phyloP scores from a whole-genome alignment of 1,284 basidiomycete species.

The Rhodotorula sp. region DNA sequence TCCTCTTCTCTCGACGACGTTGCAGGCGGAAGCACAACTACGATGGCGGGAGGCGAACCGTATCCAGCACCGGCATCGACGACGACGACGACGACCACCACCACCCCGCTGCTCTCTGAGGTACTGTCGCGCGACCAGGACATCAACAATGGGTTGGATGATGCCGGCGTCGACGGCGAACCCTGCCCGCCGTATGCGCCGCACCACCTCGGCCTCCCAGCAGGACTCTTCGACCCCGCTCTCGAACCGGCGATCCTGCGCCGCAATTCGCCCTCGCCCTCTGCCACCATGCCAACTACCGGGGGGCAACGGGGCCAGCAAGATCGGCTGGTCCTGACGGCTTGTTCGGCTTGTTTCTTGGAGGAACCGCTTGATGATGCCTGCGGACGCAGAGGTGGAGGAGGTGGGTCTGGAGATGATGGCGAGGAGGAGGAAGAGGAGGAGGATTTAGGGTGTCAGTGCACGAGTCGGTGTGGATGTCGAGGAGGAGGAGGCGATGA shows the following conservation, averaged over 20 bases:
- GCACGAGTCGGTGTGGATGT: slow-evolving; percentile 3
- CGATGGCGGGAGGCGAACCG: too few relatives aligned
- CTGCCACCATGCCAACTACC: neutral
- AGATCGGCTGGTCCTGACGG: neutral
- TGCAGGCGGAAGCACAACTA: neutral
- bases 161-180: neutral
- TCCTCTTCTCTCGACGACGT: neutral
- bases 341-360: slow-evolving; percentile 3
- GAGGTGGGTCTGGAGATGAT: neutral
- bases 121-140: too few relatives aligned
- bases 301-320: neutral
- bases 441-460: slow-evolving; percentile 2
- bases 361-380: slow-evolving; percentile 4
- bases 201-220: neutral
- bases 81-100: too few relatives aligned
- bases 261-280: neutral
- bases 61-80: too few relatives aligned
- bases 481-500: neutral
- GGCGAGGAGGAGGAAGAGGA: neutral
- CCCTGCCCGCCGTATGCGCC: too few relatives aligned
- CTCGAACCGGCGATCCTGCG: neutral
- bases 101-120: too few relatives aligned
- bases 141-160: too few relatives aligned
- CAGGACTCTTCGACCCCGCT: neutral
- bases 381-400: neutral